A percentile compares a stretch with the other conserved stretches of the same genome.
phyloP scores from a whole-genome alignment of 2,329 filamentous ascomycete species.

The Pyricularia grisea region DNA sequence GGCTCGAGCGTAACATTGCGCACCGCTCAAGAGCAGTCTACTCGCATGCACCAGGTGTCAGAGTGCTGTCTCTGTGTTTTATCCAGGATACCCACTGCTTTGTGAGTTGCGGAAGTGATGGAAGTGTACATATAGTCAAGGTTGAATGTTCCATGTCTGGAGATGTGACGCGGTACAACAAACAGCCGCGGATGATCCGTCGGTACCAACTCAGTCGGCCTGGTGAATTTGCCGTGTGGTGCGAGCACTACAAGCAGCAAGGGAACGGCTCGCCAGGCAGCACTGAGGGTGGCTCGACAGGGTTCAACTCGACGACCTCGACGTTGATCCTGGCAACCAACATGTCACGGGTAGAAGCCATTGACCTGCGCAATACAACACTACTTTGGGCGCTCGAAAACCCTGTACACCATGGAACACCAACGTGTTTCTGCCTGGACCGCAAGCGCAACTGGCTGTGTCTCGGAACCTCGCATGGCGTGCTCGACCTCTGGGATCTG shows the following conservation, averaged over 20 bases:
- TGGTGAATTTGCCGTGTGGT: constrained; percentile 77
- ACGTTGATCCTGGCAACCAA: constrained; percentile 81
- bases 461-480: constrained; percentile 84
- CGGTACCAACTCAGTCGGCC: constrained; percentile 63
- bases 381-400: constrained; percentile 74
- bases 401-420: constrained; percentile 82
- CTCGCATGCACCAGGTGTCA: constrained; percentile 59
- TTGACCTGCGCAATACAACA: constrained; percentile 64
- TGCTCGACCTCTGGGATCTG: constrained; percentile 91
- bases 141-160: constrained; percentile 40
- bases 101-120: constrained; percentile 81
- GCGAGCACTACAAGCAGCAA: constrained; percentile 83
- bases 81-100: constrained; percentile 93
- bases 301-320: constrained; percentile 34
- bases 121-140: constrained; percentile 81
- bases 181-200: constrained; percentile 58
- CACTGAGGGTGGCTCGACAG: background rate
- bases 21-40: constrained; percentile 83
- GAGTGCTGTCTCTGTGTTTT: constrained; percentile 77
- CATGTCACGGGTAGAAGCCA: constrained; percentile 68
- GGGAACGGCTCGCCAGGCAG: constrained; percentile 28
- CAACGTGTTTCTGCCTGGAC: constrained; percentile 86
- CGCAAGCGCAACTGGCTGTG: constrained; percentile 82
- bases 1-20: constrained; percentile 84
- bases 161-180: constrained; percentile 55